Evolutionary conservation across 164 flowering plant species (phyloP).

Genomic region (Litsea cubeba): DNA sequence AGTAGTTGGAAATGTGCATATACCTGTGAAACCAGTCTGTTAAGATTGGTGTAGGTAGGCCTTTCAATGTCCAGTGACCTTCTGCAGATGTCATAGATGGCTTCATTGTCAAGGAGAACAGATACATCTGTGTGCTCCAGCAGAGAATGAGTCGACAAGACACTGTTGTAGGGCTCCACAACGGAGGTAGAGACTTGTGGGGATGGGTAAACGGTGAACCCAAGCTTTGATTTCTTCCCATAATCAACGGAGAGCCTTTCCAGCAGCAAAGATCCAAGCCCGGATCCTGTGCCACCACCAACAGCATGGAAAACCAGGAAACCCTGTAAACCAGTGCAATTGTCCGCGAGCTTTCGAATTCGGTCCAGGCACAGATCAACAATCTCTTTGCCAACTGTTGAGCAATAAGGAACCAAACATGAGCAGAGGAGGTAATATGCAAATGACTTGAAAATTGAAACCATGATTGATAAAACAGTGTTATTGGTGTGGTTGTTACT

Average conservation of each 20-base stretch:
- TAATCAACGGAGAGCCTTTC: slow-evolving; percentile 69
- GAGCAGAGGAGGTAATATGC: background rate
- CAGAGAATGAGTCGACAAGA: slow-evolving; percentile 34
- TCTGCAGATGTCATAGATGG: slow-evolving; percentile 48
- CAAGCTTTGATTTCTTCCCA: slow-evolving; percentile 25
- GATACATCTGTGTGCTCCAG: slow-evolving; percentile 41
- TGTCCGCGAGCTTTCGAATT: slow-evolving; percentile 48
- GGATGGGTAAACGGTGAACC: slow-evolving; percentile 9
- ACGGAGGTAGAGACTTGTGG: slow-evolving; percentile 44
- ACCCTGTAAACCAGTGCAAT: slow-evolving; percentile 57
- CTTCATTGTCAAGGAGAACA: slow-evolving; percentile 40
- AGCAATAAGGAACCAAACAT: slow-evolving; percentile 52
- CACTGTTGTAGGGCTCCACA: slow-evolving; percentile 35
- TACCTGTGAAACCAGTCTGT: slow-evolving; percentile 43
- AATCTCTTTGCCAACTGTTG: slow-evolving; percentile 54
- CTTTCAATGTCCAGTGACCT: slow-evolving; percentile 45
- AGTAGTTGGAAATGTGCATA: too few species aligned
- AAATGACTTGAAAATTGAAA: too few species aligned
- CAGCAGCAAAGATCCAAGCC: slow-evolving; percentile 57
- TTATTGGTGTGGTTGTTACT: slow-evolving; percentile 20
- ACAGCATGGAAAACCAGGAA: slow-evolving; percentile 65
- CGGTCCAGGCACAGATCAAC: slow-evolving; percentile 55
- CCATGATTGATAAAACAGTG: background rate
- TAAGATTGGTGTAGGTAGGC: slow-evolving; percentile 50
- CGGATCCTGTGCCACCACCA: slow-evolving; percentile 74